Conservation (phyloP, 2,329 filamentous ascomycete genomes). For the Cladosporium phlei region DNA sequence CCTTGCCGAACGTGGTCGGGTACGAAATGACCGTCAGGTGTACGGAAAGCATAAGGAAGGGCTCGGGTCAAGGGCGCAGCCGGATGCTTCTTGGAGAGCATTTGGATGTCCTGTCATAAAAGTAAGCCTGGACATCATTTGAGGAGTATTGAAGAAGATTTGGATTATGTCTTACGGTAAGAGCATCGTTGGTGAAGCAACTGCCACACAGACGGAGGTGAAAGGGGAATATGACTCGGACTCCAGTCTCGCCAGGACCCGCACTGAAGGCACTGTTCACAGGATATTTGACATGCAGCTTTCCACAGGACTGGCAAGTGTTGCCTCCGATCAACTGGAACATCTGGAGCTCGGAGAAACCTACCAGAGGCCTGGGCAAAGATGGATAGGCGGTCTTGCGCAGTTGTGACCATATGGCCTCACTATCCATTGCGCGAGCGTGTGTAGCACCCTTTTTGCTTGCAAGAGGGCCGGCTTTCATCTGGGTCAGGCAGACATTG, state of each 20-base stretch:
- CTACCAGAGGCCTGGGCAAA: slow-evolving; percentile 64
- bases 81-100: slow-evolving; percentile 54
- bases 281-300: slow-evolving; percentile 28
- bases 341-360: slow-evolving; percentile 68
- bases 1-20: slow-evolving; percentile 52
- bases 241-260: slow-evolving; percentile 58
- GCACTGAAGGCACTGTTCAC: slow-evolving; percentile 48
- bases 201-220: slow-evolving; percentile 59
- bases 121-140: slow-evolving; percentile 22
- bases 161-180: slow-evolving; percentile 55
- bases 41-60: slow-evolving; percentile 65
- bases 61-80: slow-evolving; percentile 60
- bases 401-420: slow-evolving; percentile 66
- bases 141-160: slow-evolving; percentile 9
- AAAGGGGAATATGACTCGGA: slow-evolving; percentile 68
- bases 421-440: slow-evolving; percentile 47
- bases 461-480: slow-evolving; percentile 13
- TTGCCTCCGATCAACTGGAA: slow-evolving; percentile 63
- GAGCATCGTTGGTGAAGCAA: slow-evolving; percentile 57
- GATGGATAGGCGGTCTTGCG: slow-evolving; percentile 60
- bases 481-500: slow-evolving; percentile 25
- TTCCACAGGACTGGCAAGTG: slow-evolving; percentile 65
- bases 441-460: not conserved
- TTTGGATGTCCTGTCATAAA: slow-evolving; percentile 60
- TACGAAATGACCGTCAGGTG: slow-evolving; percentile 57